These are phyloP conservation scores for Erodium trifolium DNA, from an alignment of 441 rosid species.

Conservation along the genomic window DNA sequence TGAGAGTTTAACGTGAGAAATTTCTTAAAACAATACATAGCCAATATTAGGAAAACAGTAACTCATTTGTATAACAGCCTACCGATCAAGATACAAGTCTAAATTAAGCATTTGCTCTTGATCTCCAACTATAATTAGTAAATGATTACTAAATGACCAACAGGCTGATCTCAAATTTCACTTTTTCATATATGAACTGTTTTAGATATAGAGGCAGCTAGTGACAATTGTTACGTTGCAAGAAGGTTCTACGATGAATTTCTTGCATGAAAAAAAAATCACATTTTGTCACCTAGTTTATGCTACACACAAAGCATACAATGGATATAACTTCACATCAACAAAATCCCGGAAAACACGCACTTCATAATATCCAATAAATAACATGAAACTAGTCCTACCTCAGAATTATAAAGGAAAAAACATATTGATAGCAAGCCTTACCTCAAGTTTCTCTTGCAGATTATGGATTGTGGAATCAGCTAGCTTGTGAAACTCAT, in stretches of 20 bases:
- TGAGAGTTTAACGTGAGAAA: neutral
- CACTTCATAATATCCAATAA: neutral
- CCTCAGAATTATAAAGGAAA: neutral
- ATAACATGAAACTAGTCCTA: neutral
- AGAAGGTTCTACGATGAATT: neutral
- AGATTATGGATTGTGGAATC: constrained; percentile 59
- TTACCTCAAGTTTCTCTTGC: constrained; percentile 80
- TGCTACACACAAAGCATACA: neutral
- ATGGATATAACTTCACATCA: neutral
- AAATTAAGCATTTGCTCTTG: neutral
- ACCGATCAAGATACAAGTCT: neutral
- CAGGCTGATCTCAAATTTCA: neutral
- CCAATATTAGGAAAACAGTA: neutral
- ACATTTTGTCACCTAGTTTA: neutral
- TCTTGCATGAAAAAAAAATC: neutral
- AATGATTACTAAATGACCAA: neutral
- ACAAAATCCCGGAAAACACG: neutral
- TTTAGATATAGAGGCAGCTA: neutral
- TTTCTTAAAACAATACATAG: neutral
- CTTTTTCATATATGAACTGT: neutral
- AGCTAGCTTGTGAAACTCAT: constrained; percentile 75
- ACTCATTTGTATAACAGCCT: neutral
- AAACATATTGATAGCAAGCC: neutral
- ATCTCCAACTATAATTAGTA: neutral
- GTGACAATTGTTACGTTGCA: neutral